Base-by-base conservation (phyloP, 2,329 filamentous ascomycete species). In the Alternaria hordeiaustralica region DNA sequence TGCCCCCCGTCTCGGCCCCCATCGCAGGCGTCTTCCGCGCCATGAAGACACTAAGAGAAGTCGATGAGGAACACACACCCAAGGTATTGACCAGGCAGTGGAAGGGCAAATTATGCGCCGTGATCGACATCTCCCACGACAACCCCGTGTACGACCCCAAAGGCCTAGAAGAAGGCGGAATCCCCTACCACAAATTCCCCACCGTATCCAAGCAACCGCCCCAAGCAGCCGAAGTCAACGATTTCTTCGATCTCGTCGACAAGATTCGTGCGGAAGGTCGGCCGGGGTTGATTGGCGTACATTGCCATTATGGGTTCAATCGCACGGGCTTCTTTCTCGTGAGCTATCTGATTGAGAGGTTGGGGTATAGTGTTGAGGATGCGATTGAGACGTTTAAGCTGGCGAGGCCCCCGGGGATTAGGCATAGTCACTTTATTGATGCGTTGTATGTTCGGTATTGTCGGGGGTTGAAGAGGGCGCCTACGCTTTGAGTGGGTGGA, bases 221-320 rank as follows among this genome's bases (percentile, higher is more conserved):
- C 0, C 87, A 85, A 0, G 75, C 82, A 0, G 87, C 89, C 45
- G 88, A 91, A 72, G 87, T 89, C 1, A 79, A 83, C 18, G 82
- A 84, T 6, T 91, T 91, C 72, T 86, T 89, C 59, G 81, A 82
- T 2, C 76, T 90, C 3, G 84, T 91, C 20, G 87, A 90, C 68
- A 65, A 73, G 6, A 70, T 85, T 3, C 71, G 79, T 1, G 63
- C 57, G 6, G 69, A 77, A 41, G 59, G 62, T 1, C 65, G 81
- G 78, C 60, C 73, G 41, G 58, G 68, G 13, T 59, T 90, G 51
- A 87, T 97, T 55, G 94, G 91, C 3, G 93, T 97, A 0, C 95
- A 98, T 78, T 98, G 95, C 74, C 95, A 98, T 75, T 97, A 97
- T 72, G 95, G 95, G 0, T 97, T 96, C 82, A 97, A 98, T 78